phyloP scores from a whole-genome alignment of 2,329 filamentous ascomycete species.

The Colletotrichum sp. region DNA sequence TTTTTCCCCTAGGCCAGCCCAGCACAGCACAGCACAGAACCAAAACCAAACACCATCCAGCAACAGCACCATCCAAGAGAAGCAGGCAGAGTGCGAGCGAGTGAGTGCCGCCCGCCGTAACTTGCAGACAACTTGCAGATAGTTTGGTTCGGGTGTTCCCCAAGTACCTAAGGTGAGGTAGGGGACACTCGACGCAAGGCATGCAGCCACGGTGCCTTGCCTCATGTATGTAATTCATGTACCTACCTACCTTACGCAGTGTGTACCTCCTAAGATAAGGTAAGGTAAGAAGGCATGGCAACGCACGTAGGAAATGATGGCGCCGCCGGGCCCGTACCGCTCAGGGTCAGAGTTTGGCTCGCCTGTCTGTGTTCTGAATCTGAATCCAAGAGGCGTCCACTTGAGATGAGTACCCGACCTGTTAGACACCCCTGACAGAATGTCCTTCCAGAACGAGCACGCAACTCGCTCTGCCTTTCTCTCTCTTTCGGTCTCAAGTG shows the following conservation, averaged over 20 bases:
- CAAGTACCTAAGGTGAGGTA: neutral
- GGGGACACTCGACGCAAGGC: neutral
- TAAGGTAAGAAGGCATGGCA: neutral
- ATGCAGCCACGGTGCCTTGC: neutral
- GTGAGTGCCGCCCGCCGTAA: neutral
- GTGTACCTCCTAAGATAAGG: neutral
- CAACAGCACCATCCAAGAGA: neutral
- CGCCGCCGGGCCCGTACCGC: slow-evolving; percentile 10
- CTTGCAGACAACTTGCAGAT: neutral
- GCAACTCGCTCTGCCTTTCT: neutral
- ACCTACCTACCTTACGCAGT: neutral
- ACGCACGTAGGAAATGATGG: neutral
- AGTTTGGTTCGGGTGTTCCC: neutral
- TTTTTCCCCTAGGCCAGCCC: neutral
- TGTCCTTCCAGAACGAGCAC: neutral
- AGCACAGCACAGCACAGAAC: neutral
- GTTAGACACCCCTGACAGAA: neutral
- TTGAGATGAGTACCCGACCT: neutral
- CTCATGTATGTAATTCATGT: neutral
- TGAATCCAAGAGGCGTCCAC: neutral
- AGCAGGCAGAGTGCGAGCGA: neutral
- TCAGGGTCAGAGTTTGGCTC: slow-evolving; percentile 6
- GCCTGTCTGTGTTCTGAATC: neutral
- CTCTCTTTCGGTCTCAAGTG: neutral
- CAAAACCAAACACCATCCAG: neutral